A percentile compares a stretch with the other conserved stretches of the same genome.
Conservation (phyloP, 2,329 filamentous ascomycete species). For the Pezicula rhizophila region DNA sequence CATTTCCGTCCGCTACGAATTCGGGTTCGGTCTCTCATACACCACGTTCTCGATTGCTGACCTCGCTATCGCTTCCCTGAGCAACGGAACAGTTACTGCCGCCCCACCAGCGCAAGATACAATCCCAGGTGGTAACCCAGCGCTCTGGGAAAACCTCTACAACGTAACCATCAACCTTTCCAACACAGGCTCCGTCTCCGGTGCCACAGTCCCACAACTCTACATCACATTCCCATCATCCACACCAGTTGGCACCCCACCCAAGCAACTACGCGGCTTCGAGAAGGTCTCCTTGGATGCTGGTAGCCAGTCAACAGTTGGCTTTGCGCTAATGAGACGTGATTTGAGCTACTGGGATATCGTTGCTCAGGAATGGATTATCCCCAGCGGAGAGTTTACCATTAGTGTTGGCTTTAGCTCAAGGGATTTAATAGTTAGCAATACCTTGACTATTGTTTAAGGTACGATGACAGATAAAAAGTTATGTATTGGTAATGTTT, state of each 20-base stretch:
- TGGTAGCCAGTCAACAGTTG: conserved; percentile 40
- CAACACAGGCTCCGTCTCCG: conserved; percentile 55
- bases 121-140: conserved; percentile 14
- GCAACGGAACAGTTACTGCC: conserved; percentile 1
- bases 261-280: conserved; percentile 54
- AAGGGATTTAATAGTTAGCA: too few species aligned
- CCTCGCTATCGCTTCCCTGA: conserved; percentile 24
- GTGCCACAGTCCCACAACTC: conserved; percentile 62
- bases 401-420: conserved; percentile 29
- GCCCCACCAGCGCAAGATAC: not conserved
- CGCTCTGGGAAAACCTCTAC: conserved; percentile 27
- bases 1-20: conserved; percentile 31
- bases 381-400: conserved; percentile 35
- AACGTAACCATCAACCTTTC: conserved; percentile 52
- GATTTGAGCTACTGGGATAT: conserved; percentile 63
- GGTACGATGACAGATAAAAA: too few species aligned
- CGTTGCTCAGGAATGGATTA: conserved; percentile 51
- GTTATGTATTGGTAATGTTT: too few species aligned
- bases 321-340: conserved; percentile 48
- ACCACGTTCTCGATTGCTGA: conserved; percentile 57
- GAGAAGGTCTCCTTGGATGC: conserved; percentile 47
- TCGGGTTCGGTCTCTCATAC: conserved; percentile 47
- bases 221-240: conserved; percentile 33
- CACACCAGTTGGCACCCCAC: conserved; percentile 30
- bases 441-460: too few species aligned